A percentile compares a stretch with the other conserved stretches of the same genome.
These are phyloP conservation scores for Selenicereus undatus DNA, from an alignment of 148 eudicot species.

Conservation along the genomic window DNA sequence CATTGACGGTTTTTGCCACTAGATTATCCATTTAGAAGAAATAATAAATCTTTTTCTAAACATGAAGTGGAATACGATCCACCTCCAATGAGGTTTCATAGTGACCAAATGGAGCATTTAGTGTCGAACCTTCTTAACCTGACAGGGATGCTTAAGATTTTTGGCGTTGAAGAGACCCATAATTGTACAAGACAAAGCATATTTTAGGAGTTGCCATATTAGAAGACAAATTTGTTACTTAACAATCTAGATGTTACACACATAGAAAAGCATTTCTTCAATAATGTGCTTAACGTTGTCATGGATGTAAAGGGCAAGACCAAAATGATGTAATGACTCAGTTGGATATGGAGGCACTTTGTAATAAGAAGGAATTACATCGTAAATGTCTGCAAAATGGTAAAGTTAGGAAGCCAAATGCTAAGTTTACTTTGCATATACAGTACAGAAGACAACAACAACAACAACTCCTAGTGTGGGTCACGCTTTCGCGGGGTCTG, in stretches of 20 bases:
- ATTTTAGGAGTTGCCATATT: neutral
- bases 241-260: neutral
- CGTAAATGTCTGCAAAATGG: neutral
- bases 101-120: neutral
- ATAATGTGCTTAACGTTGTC: neutral
- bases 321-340: neutral
- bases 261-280: neutral
- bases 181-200: too few species aligned
- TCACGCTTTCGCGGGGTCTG: too few species aligned
- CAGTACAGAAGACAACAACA: neutral
- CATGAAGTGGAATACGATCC: neutral
- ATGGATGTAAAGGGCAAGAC: neutral
- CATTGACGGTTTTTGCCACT: neutral
- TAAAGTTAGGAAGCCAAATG: neutral
- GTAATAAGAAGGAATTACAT: neutral
- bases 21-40: neutral
- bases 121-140: neutral
- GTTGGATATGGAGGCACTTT: neutral
- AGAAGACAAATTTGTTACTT: neutral
- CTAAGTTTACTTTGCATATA: neutral
- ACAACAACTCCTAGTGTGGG: too few species aligned
- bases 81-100: neutral
- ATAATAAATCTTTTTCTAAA: too few species aligned
- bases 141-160: neutral
- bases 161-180: neutral